Evolutionary conservation across 352 stramenopile genomes (phyloP), one percentile per base, ranked within the genome.

Genomic region (Globisporangium alternatum): DNA sequence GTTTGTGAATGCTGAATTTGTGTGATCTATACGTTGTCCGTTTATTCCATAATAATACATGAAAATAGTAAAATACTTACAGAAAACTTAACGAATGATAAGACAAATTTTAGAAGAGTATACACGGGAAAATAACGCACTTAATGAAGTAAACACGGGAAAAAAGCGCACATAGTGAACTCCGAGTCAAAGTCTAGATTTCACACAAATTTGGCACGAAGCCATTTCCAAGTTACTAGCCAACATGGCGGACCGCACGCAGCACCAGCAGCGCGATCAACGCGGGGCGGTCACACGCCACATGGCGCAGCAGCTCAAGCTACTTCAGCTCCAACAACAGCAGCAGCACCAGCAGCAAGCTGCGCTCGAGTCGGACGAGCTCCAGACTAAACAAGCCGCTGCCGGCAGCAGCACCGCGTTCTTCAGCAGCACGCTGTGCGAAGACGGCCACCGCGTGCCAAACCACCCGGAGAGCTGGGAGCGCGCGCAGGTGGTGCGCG

Each of bases 381-480:
- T 21, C 28, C 49, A 41, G 2, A 28, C 35, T 17, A 7, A 21
- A 4, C 22, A 37, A 5, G 12, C 35, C 12, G 22, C 13, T 31
- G 6, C 9, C 39, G 31, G 15, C 28, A 52, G 5, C 25, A 44
- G 30, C 35, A 72, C 67, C 2, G 65, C 52, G 13, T 60, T 75
- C 41, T 65, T 73, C 47, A 77, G 60, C 10, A 79, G 61, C 21
- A 45, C 65, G 33, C 65, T 75, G n/a, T 76, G 71, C 22, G 39
- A 62, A 41, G 68, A 81, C n/a, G 31, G 30, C 3, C 74, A 82
- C 52, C 15, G 56, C 17, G 45, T 77, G 7, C 65, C 65, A 0
- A 31, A n/a, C 13, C 74, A 82, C 33, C 72, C 74, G 0, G 74
- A 82, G 64, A 64, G 48, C 7, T 48, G 51, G 17, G 56, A 74